phyloP scores from a whole-genome alignment of 2,329 filamentous ascomycete genomes.

The Cercospora zeina region DNA sequence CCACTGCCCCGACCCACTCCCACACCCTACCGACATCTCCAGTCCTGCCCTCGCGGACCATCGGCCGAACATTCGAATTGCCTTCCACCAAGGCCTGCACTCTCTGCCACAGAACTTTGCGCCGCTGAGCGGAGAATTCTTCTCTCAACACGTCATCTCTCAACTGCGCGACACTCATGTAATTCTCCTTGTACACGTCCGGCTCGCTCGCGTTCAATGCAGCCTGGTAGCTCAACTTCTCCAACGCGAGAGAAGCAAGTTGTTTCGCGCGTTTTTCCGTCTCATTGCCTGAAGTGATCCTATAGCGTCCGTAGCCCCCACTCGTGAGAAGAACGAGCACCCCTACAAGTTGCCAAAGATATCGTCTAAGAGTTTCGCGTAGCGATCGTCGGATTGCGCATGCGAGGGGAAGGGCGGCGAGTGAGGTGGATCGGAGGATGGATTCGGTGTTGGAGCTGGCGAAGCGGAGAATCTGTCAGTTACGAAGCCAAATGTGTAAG shows the following conservation, averaged over 20 bases:
- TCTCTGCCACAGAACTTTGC: constrained; percentile 79
- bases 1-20: constrained; percentile 67
- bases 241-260: constrained; percentile 80
- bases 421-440: constrained; percentile 78
- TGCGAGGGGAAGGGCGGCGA: constrained; percentile 84
- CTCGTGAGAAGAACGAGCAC: constrained; percentile 54
- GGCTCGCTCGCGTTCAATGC: constrained; percentile 68
- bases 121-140: constrained; percentile 72
- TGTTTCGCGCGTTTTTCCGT: constrained; percentile 74
- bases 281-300: constrained; percentile 62
- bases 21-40: constrained; percentile 62
- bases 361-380: constrained; percentile 77
- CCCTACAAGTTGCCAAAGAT: constrained; percentile 81
- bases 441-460: constrained; percentile 55
- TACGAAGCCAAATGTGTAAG: constrained; percentile 30
- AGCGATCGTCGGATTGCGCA: constrained; percentile 78
- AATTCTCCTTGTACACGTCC: constrained; percentile 68
- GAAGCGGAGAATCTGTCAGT: constrained; percentile 85
- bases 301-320: constrained; percentile 63
- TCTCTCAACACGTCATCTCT: constrained; percentile 85
- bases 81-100: constrained; percentile 84
- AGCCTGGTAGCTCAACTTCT: constrained; percentile 79
- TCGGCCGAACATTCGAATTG: constrained; percentile 87
- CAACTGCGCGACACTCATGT: constrained; percentile 83
- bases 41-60: constrained; percentile 61